Base-by-base conservation (phyloP, 2,329 filamentous ascomycete species). In the Colletotrichum euphorbiae region DNA sequence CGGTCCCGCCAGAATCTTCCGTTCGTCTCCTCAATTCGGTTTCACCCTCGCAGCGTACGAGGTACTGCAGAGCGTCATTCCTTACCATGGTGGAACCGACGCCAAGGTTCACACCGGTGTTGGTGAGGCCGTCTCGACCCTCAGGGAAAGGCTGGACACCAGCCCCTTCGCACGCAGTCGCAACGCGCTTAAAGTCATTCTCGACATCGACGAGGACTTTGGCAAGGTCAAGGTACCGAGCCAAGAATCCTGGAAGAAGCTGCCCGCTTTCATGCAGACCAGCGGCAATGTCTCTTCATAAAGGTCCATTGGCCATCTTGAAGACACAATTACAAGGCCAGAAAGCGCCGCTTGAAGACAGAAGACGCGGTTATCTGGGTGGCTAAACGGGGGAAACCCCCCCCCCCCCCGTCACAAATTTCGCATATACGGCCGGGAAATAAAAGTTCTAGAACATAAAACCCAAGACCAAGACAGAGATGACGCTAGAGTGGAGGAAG, bases 31-130 rank as follows among this genome's bases (percentile, higher is more conserved):
- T 15, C 96, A 99, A 78, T 99, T 99, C 79, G 96, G 96, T 72
- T 98, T 98, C 84, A 99, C 96, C 0, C 89, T 99, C 24, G 96
- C 96, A 3, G 92, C 93, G 48, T 99, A 98, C 80, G 96, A 99
- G 80, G 86, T 99, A 42, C 84, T 99, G 57, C 94, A 98, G 82
- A 92, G 85, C 69, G 61, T 90, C 48, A 81, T 98, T 50, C 96
- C 96, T 6, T 89, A 92, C 84, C 93, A 94, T 2, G 93, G 93
- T 60, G 80, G 84, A 69, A 78, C 80, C 31, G 85, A 88, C 48
- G 80, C 86, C 63, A 82, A 83, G 71, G 82, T 86, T 6, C 82
- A 87, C 62, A 84, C 82, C 17, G 90, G 90, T 52, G 85, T 89
- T 42, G 79, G 87, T 17, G 90, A 92, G 73, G 90, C 89, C 2